phyloP scores from a whole-genome alignment of 148 eudicot species.

The Rhododendron simsii region DNA sequence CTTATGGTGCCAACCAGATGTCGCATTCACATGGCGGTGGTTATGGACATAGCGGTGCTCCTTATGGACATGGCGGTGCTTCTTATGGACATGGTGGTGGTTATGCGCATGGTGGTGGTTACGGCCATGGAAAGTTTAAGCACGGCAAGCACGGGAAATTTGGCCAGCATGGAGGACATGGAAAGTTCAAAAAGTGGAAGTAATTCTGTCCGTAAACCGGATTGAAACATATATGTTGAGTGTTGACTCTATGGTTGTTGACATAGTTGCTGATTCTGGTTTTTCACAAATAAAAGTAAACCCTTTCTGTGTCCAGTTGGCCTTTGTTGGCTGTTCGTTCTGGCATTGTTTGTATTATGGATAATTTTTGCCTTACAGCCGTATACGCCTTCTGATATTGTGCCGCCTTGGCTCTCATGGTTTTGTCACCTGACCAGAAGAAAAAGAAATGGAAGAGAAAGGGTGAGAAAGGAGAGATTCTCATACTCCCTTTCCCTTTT shows the following conservation, averaged over 20 bases:
- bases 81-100: neutral
- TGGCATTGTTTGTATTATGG: neutral
- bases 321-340: neutral
- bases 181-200: slow-evolving; percentile 69
- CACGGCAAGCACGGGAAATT: slow-evolving; percentile 14
- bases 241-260: neutral
- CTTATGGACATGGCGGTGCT: neutral
- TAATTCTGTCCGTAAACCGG: slow-evolving; percentile 10
- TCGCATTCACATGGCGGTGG: slow-evolving; percentile 4
- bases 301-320: neutral
- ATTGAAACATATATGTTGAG: neutral
- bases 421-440: neutral
- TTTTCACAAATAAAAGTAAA: neutral
- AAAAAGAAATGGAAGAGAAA: neutral
- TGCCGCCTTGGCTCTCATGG: neutral
- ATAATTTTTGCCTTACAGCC: neutral
- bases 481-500: neutral
- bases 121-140: slow-evolving; percentile 17
- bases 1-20: slow-evolving; percentile 45
- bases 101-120: slow-evolving; percentile 7
- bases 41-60: slow-evolving; percentile 5
- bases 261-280: neutral
- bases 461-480: neutral
- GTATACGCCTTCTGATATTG: neutral
- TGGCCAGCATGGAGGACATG: slow-evolving; percentile 11